Conservation (phyloP, 257 asterid genomes). For the Penstemon eatonii region DNA sequence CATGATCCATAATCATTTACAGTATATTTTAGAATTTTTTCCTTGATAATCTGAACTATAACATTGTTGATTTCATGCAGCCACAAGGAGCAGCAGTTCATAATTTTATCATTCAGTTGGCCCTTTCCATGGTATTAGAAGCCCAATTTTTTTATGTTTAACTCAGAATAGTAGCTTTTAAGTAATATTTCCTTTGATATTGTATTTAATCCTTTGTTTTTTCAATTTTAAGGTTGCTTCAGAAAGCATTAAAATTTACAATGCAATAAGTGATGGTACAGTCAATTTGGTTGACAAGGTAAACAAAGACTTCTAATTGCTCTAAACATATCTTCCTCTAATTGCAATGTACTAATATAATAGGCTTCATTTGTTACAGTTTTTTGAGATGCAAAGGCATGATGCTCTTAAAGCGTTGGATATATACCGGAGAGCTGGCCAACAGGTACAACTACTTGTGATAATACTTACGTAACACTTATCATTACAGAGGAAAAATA, state of each 20-base stretch:
- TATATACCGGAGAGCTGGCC: constrained; percentile 84
- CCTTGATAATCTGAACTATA: constrained; percentile 19
- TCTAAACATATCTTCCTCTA: constrained; percentile 4
- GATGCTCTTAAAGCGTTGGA: constrained; percentile 94
- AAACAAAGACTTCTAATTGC: constrained; percentile 26
- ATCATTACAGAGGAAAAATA: neutral
- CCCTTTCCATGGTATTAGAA: constrained; percentile 79
- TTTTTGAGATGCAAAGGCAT: constrained; percentile 96
- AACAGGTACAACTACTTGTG: constrained; percentile 56
- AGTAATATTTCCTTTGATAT: neutral
- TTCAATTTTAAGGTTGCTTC: constrained; percentile 68
- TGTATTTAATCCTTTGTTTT: constrained; percentile 26
- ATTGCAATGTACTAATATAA: constrained; percentile 25
- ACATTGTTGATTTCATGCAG: constrained; percentile 50
- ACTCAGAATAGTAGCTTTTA: constrained; percentile 5
- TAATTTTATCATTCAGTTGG: constrained; percentile 81
- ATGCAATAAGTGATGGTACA: constrained; percentile 81
- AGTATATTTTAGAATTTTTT: neutral
- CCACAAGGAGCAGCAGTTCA: constrained; percentile 97
- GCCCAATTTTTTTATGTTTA: constrained; percentile 16
- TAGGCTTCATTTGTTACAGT: constrained; percentile 48
- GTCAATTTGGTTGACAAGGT: constrained; percentile 98
- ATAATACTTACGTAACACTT: neutral
- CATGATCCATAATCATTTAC: neutral
- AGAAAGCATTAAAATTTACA: constrained; percentile 88